phyloP scores from a whole-genome alignment of 495 filamentous ascomycete genomes.

The Podospora australis region DNA sequence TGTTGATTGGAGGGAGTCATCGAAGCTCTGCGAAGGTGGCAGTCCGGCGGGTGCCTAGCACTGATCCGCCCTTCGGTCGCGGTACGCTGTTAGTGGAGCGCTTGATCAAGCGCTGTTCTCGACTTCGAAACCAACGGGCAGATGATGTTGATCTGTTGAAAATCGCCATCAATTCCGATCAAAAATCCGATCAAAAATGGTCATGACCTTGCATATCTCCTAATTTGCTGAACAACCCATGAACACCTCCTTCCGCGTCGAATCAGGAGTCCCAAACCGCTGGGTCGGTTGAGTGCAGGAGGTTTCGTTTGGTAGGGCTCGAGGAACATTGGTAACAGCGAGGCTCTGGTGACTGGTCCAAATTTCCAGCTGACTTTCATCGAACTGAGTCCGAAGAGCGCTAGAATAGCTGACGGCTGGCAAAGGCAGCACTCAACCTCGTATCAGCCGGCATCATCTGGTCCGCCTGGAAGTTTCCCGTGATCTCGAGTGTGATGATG shows the following conservation, averaged over 20 bases:
- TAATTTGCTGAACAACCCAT: background rate
- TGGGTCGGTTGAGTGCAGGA: slow-evolving; percentile 4
- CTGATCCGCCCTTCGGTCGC: slow-evolving; percentile 13
- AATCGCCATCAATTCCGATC: slow-evolving; percentile 11
- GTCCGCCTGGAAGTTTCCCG: background rate
- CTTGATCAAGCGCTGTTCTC: slow-evolving; percentile 8
- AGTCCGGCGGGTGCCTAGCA: slow-evolving; percentile 27
- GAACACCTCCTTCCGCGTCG: slow-evolving; percentile 3
- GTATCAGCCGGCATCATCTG: background rate
- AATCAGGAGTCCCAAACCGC: slow-evolving; percentile 3
- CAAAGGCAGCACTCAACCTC: background rate
- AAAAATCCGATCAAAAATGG: background rate
- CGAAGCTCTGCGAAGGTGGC: slow-evolving; percentile 26
- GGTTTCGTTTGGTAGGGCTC: slow-evolving; percentile 11
- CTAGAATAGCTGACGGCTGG: slow-evolving; percentile 2
- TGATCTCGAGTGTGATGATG: no score
- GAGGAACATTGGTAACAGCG: slow-evolving; percentile 9
- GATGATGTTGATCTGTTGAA: slow-evolving; percentile 7
- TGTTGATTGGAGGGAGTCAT: slow-evolving; percentile 25
- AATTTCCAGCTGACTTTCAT: background rate
- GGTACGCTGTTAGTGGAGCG: slow-evolving; percentile 17
- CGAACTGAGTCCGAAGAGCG: background rate
- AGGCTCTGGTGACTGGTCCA: slow-evolving; percentile 3
- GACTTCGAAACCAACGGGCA: slow-evolving; percentile 17
- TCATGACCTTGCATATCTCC: background rate